phyloP scores from a whole-genome alignment of 176 grass and related monocot species.

The Paspalum notatum region DNA sequence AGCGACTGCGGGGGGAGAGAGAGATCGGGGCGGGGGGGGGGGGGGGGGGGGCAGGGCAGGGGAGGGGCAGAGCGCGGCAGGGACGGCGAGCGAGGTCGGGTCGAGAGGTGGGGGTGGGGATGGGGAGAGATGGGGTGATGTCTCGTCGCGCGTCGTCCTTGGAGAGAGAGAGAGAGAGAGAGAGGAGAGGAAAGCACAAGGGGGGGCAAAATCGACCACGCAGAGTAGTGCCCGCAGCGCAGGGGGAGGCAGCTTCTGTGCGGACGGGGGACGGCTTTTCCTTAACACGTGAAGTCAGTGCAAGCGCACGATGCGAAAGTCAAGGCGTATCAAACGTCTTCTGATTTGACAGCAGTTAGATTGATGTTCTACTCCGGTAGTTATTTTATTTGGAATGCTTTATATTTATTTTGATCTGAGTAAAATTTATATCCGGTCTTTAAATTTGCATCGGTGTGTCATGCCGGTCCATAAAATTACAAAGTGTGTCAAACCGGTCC shows the following conservation, averaged over 20 bases:
- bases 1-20: conserved; percentile 23
- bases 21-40: not conserved
- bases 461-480: no score
- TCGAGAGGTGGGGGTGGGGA: conserved; percentile 20
- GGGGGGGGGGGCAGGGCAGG: conserved; percentile 31
- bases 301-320: not conserved
- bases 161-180: not conserved
- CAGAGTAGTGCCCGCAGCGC: not conserved
- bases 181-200: conserved; percentile 35
- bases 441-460: no score
- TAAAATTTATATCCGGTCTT: no score
- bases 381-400: no score
- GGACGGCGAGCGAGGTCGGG: conserved; percentile 34
- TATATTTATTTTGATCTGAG: no score
- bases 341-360: conserved; percentile 12
- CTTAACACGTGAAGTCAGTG: not conserved
- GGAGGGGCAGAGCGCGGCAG: not conserved
- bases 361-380: no score
- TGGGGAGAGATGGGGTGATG: conserved; percentile 8
- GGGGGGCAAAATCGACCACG: conserved; percentile 31
- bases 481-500: no score
- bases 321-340: conserved; percentile 6
- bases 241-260: not conserved
- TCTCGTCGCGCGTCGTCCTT: conserved; percentile 18
- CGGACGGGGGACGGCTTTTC: not conserved